Percentiles rank a stretch among this genome's conserved stretches.
These are phyloP conservation scores for Piper longum DNA, from an alignment of 164 flowering plant genomes.

Conservation along the genomic window DNA sequence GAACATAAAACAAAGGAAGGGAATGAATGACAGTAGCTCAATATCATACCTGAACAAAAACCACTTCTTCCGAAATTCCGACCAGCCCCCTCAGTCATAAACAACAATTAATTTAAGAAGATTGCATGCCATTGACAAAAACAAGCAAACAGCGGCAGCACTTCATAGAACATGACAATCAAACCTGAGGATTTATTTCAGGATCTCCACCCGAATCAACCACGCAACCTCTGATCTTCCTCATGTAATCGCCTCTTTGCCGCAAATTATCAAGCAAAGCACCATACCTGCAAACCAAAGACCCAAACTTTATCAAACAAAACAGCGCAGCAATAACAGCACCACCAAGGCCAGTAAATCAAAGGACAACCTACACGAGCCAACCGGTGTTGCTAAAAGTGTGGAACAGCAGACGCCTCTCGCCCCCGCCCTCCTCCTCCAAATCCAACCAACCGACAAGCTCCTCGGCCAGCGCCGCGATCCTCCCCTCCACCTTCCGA, in stretches of 20 bases:
- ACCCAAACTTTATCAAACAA: not conserved
- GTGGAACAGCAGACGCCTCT: constrained; percentile 66
- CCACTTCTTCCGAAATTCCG: too few species aligned
- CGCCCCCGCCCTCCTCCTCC: constrained; percentile 36
- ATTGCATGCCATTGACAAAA: not conserved
- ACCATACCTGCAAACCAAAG: constrained; percentile 53
- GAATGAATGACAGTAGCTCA: too few species aligned
- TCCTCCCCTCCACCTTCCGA: constrained; percentile 30
- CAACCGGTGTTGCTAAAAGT: constrained; percentile 93
- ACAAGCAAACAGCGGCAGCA: not conserved
- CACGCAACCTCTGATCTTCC: constrained; percentile 75
- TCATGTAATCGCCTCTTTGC: constrained; percentile 30
- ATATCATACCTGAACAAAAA: too few species aligned
- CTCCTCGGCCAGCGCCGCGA: constrained; percentile 32
- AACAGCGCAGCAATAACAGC: not conserved
- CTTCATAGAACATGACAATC: not conserved
- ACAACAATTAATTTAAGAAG: too few species aligned
- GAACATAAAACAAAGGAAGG: not conserved
- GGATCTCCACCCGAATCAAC: constrained; percentile 83
- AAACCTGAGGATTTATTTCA: constrained; percentile 56
- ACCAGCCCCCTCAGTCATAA: too few species aligned
- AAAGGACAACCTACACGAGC: constrained; percentile 54
- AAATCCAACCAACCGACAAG: constrained; percentile 44
- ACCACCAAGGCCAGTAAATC: too few species aligned
- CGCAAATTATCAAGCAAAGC: constrained; percentile 40